These are phyloP conservation scores for Fusarium sp. DNA, from an alignment of 2,329 filamentous ascomycete species.

Conservation along the genomic window DNA sequence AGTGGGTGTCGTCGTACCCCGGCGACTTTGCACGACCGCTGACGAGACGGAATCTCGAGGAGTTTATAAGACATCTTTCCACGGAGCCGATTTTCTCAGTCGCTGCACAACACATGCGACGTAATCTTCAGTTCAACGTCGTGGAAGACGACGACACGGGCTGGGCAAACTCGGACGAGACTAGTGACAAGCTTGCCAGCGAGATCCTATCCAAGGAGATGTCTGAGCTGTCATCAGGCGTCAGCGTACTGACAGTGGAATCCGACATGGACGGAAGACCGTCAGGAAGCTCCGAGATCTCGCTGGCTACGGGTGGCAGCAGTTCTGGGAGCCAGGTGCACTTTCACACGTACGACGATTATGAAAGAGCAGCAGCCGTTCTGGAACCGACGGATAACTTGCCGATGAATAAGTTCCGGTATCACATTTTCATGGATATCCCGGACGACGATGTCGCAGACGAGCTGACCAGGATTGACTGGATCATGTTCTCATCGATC, in stretches of 20 bases:
- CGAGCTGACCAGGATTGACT: slow-evolving; percentile 94
- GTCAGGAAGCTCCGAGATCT: slow-evolving; percentile 57
- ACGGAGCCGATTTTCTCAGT: slow-evolving; percentile 82
- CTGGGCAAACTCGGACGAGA: slow-evolving; percentile 84
- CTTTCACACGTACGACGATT: slow-evolving; percentile 75
- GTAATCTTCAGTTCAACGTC: slow-evolving; percentile 74
- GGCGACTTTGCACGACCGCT: slow-evolving; percentile 86
- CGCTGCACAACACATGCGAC: slow-evolving; percentile 83
- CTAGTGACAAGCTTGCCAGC: slow-evolving; percentile 47
- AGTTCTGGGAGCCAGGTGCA: slow-evolving; percentile 57
- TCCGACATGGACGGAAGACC: slow-evolving; percentile 55
- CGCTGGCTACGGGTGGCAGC: slow-evolving; percentile 52
- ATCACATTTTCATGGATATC: slow-evolving; percentile 88
- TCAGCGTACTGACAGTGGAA: slow-evolving; percentile 59
- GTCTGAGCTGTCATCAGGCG: slow-evolving; percentile 51
- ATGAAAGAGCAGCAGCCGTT: slow-evolving; percentile 76
- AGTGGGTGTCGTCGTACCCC: slow-evolving; percentile 89
- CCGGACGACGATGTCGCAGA: slow-evolving; percentile 85
- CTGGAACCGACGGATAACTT: slow-evolving; percentile 74
- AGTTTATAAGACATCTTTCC: slow-evolving; percentile 78
- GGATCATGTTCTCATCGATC: slow-evolving; percentile 97
- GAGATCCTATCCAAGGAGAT: slow-evolving; percentile 52
- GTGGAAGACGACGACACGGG: slow-evolving; percentile 88
- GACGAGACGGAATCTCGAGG: slow-evolving; percentile 74
- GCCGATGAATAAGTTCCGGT: slow-evolving; percentile 82